A percentile compares a stretch with the other conserved stretches of the same genome.
These are phyloP conservation scores for Nakazawaea molendinolei DNA, from an alignment of 805 yeast genomes.

Conservation along the genomic window DNA sequence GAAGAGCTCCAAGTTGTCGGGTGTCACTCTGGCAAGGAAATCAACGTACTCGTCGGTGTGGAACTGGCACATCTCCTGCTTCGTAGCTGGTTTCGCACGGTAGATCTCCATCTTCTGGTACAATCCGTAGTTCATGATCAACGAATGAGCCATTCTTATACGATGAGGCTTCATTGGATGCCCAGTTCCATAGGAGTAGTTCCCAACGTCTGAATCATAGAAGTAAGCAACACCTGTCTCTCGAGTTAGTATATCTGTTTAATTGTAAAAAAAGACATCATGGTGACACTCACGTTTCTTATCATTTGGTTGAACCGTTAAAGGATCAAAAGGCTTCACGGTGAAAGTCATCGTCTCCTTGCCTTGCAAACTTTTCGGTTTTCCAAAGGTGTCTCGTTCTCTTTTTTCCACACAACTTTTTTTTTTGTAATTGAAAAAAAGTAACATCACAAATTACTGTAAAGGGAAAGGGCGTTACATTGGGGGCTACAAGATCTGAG, in stretches of 20 bases:
- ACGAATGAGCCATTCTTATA: conserved; percentile 96
- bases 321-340: conserved; percentile 56
- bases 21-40: conserved; percentile 82
- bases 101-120: conserved; percentile 96
- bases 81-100: conserved; percentile 95
- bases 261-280: not conserved
- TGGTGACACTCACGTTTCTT: conserved; percentile 34
- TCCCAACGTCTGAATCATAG: conserved; percentile 91
- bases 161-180: conserved; percentile 99
- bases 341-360: conserved; percentile 45
- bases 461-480: too few species aligned
- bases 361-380: too few species aligned
- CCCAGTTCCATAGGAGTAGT: conserved; percentile 96
- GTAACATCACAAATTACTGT: too few species aligned
- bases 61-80: conserved; percentile 96
- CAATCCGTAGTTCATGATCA: conserved; percentile 94
- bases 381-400: too few species aligned
- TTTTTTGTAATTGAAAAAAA: too few species aligned
- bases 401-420: too few species aligned
- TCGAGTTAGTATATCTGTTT: conserved; percentile 6
- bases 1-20: conserved; percentile 84
- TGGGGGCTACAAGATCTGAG: too few species aligned
- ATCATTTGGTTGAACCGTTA: conserved; percentile 47
- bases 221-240: conserved; percentile 63
- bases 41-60: conserved; percentile 97